phyloP scores from a whole-genome alignment of 2,329 filamentous ascomycete genomes.

The Dactylella cylindrospora region DNA sequence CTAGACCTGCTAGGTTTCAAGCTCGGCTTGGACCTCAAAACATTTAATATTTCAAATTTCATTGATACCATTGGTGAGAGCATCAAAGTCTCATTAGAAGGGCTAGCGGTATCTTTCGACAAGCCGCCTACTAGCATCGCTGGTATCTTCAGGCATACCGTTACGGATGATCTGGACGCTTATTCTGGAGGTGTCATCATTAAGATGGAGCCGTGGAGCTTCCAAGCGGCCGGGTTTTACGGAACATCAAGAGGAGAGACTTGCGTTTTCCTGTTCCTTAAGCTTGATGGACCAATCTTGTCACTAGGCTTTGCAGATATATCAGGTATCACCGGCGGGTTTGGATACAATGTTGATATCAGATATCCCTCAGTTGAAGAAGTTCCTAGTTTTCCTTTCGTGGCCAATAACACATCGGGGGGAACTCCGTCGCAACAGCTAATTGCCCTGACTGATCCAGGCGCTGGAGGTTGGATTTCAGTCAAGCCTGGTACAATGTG shows the following conservation, averaged over 20 bases:
- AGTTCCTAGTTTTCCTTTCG: constrained; percentile 51
- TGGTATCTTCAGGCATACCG: constrained; percentile 51
- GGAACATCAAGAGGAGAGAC: constrained; percentile 46
- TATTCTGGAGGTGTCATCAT: constrained; percentile 53
- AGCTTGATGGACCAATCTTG: constrained; percentile 53
- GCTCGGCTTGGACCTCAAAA: constrained; percentile 48
- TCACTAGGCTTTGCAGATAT: constrained; percentile 53
- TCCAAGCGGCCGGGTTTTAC: constrained; percentile 55
- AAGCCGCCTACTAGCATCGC: constrained; percentile 52
- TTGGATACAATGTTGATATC: constrained; percentile 54
- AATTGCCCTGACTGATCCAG: too few relatives aligned
- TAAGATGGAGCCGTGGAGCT: constrained; percentile 51
- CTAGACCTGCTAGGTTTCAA: constrained; percentile 52
- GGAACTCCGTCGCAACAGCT: not conserved
- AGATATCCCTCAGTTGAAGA: constrained; percentile 49
- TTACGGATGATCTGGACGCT: constrained; percentile 47
- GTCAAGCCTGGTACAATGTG: constrained; percentile 51
- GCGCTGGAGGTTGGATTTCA: not conserved
- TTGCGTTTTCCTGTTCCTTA: constrained; percentile 52
- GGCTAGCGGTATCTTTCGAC: constrained; percentile 51
- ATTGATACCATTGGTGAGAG: not conserved
- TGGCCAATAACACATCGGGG: constrained; percentile 17
- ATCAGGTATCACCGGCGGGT: constrained; percentile 51
- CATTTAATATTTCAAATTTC: not conserved
- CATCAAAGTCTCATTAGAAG: constrained; percentile 49